These are phyloP conservation scores for Brassica nigra DNA, from an alignment of 345 rosid species.

Conservation along the genomic window DNA sequence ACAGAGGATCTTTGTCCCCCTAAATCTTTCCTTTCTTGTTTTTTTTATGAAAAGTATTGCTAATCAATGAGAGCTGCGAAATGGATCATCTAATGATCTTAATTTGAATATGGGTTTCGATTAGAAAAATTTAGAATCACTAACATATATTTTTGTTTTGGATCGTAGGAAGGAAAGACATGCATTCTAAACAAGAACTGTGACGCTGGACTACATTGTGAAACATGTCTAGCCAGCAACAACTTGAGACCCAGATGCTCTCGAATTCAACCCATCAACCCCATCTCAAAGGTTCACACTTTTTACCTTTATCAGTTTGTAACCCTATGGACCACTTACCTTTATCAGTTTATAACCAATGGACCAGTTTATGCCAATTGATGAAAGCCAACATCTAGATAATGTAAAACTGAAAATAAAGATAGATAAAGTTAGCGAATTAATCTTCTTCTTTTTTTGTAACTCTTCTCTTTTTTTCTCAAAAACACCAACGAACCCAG, in stretches of 20 bases:
- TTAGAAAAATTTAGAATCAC: not conserved
- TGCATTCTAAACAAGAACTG: constrained; percentile 59
- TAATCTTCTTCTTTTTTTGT: too few species aligned
- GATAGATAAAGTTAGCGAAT: not conserved
- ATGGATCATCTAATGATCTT: not conserved
- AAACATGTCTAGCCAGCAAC: constrained; percentile 64
- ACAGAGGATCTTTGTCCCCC: constrained; percentile 7
- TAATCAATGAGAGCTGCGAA: not conserved
- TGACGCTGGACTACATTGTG: constrained; percentile 69
- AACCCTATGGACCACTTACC: not conserved
- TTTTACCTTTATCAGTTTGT: not conserved
- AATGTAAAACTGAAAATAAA: not conserved
- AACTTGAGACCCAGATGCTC: constrained; percentile 75
- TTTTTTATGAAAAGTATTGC: not conserved
- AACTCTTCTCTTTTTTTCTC: too few species aligned
- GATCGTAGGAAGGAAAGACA: constrained; percentile 71
- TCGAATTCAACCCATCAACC: constrained; percentile 60
- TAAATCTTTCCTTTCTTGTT: not conserved
- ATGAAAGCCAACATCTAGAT: not conserved
- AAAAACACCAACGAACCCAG: too few species aligned
- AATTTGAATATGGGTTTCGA: not conserved
- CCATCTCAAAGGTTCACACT: constrained; percentile 53
- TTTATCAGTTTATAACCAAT: not conserved
- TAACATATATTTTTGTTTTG: constrained; percentile 11
- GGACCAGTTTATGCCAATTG: not conserved